Base-by-base conservation (phyloP, 768 basidiomycete genomes). In the Rhodosporidiobolus sp. region DNA sequence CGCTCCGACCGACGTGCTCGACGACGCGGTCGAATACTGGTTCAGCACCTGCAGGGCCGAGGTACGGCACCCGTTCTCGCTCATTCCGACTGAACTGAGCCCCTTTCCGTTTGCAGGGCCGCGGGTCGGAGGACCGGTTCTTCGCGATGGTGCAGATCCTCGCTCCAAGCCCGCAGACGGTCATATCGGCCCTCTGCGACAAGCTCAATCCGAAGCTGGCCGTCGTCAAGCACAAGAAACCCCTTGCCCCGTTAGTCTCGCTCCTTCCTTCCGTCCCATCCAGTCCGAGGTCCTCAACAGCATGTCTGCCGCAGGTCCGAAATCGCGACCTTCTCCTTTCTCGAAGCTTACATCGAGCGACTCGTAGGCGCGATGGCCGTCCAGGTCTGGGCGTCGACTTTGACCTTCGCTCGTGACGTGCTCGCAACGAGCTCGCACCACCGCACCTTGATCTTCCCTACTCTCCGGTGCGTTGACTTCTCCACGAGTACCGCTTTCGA, bases 291-390 rank as follows among this genome's bases (percentile, higher is more conserved):
- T 43, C 38, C 7, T 49, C 20, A 92, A 19, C 93, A 94, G 79
- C 82, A 88, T 16, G 84, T 94, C 30, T 86, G 91, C 14, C 84
- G 89, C 8, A 94, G 86, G 77, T 89, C 92, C 8, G 91, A 92
- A 78, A 89, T 86, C 69, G 87, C 89, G 9, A 90, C 94, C 1
- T 93, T 92, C 84, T 86, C 85, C 43, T 98, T 97, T 80, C 83
- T 98, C 57, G 93, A 97, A 78, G 87, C 87, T 65, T 98, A 98
- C 79, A 80, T 97, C 38, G 82, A 82, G 26, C 86, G 88, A 17
- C 81, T 98, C 53, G 96, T 98, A 80, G 92, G 92, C 0, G 92
- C 96, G 0, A 83, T 96, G 48, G 94, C 92, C 6, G 84, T 94
- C 19, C 96, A 98, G 82, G 90, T 97, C 28, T 98, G 95, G 95